Evolutionary conservation across 2,329 filamentous ascomycete species (phyloP).

Genomic region (Verruconis gallopava): DNA sequence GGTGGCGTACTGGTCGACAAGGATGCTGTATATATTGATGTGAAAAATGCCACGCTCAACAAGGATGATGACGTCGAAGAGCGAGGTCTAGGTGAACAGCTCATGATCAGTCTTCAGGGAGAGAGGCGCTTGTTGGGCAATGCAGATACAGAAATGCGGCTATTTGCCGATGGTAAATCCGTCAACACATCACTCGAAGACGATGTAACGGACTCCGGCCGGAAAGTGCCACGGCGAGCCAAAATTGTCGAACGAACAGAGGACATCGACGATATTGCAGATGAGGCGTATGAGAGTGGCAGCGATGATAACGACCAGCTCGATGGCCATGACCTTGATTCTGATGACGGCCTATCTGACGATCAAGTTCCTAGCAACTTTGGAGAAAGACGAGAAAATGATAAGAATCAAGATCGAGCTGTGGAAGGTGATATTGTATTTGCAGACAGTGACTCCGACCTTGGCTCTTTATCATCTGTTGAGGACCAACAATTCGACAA

Average conservation of each 20-base stretch:
- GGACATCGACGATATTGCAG: slow-evolving; percentile 27
- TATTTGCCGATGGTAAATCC: slow-evolving; percentile 68
- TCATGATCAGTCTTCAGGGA: slow-evolving; percentile 79
- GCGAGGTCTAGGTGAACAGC: slow-evolving; percentile 84
- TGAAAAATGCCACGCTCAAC: slow-evolving; percentile 60
- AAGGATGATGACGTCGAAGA: slow-evolving; percentile 48
- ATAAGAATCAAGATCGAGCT: slow-evolving; percentile 19
- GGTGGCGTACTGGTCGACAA: slow-evolving; percentile 93
- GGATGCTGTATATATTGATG: slow-evolving; percentile 83
- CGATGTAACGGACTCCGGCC: slow-evolving; percentile 42
- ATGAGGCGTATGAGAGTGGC: slow-evolving; percentile 34
- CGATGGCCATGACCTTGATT: slow-evolving; percentile 34
- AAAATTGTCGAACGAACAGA: slow-evolving; percentile 36
- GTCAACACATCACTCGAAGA: slow-evolving; percentile 37
- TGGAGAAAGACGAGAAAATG: slow-evolving; percentile 22
- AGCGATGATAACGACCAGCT: slow-evolving; percentile 39
- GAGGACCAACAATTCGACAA: slow-evolving; percentile 43
- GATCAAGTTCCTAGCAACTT: slow-evolving; percentile 40
- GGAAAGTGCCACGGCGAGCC: slow-evolving; percentile 40
- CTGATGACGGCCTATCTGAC: slow-evolving; percentile 31
- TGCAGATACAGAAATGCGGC: slow-evolving; percentile 65
- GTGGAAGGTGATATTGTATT: slow-evolving; percentile 68
- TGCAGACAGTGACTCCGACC: slow-evolving; percentile 91
- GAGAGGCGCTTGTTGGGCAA: slow-evolving; percentile 73
- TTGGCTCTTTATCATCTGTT: slow-evolving; percentile 67